Percentiles rank a stretch among this genome's conserved stretches.
Evolutionary conservation across 108 stramenopile species (phyloP).

Genomic region (Discostella pseudostelligera): DNA sequence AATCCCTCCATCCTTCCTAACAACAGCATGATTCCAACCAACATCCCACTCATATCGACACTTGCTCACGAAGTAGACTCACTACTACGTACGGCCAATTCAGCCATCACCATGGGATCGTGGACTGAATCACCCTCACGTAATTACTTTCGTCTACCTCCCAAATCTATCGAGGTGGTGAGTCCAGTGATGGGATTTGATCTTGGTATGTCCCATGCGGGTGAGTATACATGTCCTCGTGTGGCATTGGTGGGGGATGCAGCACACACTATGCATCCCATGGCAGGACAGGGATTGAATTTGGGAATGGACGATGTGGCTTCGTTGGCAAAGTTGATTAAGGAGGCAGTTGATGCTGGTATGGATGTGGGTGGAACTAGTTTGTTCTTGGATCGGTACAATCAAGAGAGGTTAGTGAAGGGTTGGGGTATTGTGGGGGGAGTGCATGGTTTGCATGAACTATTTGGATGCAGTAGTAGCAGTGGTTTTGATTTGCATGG

Average conservation of each 20-base stretch:
- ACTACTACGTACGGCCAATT: constrained; percentile 40
- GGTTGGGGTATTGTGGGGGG: constrained; percentile 54
- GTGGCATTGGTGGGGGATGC: constrained; percentile 92
- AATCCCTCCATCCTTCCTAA: constrained; percentile 32
- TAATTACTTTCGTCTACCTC: constrained; percentile 53
- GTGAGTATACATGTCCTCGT: constrained; percentile 46
- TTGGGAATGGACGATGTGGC: constrained; percentile 89
- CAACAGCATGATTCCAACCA: constrained; percentile 1
- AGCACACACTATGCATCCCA: constrained; percentile 96
- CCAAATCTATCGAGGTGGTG: constrained; percentile 31
- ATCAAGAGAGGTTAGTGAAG: constrained; percentile 58
- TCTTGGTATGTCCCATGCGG: constrained; percentile 39
- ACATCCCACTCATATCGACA: constrained; percentile 20
- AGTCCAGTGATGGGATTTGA: constrained; percentile 46
- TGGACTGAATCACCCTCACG: constrained; percentile 56
- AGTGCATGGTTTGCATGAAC: constrained; percentile 72
- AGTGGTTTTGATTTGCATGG: neutral
- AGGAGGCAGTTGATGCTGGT: constrained; percentile 62
- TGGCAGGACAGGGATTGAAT: constrained; percentile 98
- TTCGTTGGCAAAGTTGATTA: constrained; percentile 49
- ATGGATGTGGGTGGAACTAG: constrained; percentile 64
- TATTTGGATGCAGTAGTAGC: constrained; percentile 53
- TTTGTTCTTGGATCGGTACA: constrained; percentile 52
- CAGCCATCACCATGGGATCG: constrained; percentile 50
- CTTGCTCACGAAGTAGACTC: constrained; percentile 43